phyloP scores from a whole-genome alignment of 306 rosid genomes.

The Sophora flavescens region DNA sequence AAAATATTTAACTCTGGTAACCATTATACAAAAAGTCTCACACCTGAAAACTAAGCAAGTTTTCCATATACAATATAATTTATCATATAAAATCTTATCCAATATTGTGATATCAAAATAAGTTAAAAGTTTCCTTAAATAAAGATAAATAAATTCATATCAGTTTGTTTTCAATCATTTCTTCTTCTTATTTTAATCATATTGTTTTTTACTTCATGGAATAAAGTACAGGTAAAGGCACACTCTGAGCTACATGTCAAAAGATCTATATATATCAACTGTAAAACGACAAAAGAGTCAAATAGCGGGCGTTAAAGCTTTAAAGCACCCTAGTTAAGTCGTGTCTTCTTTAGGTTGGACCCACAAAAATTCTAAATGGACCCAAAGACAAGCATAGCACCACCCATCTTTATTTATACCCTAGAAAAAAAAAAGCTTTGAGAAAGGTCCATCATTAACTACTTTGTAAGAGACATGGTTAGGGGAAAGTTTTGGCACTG shows the following conservation, averaged over 20 bases:
- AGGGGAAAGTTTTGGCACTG: constrained; percentile 31
- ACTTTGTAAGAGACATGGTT: constrained; percentile 47
- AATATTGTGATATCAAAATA: no score
- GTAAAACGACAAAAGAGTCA: constrained; percentile 68
- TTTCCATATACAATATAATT: no score
- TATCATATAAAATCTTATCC: no score
- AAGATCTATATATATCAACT: constrained; percentile 25
- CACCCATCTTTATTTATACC: constrained; percentile 51
- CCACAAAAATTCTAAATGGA: constrained; percentile 56
- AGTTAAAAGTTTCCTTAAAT: no score
- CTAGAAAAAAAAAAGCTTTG: constrained; percentile 51
- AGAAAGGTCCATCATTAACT: constrained; percentile 68
- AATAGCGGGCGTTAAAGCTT: constrained; percentile 56
- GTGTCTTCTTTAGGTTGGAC: constrained; percentile 43
- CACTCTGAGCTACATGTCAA: neutral
- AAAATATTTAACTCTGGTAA: no score
- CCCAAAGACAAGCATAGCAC: constrained; percentile 50
- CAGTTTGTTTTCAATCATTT: neutral
- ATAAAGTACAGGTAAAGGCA: neutral
- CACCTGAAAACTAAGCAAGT: no score
- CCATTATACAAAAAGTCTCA: no score
- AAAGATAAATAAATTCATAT: no score
- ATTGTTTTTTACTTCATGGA: neutral
- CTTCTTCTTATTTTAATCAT: neutral
- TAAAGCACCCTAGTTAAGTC: constrained; percentile 53